phyloP scores from a whole-genome alignment of 1,284 basidiomycete genomes.

The Uromyces viciae-fabae region DNA sequence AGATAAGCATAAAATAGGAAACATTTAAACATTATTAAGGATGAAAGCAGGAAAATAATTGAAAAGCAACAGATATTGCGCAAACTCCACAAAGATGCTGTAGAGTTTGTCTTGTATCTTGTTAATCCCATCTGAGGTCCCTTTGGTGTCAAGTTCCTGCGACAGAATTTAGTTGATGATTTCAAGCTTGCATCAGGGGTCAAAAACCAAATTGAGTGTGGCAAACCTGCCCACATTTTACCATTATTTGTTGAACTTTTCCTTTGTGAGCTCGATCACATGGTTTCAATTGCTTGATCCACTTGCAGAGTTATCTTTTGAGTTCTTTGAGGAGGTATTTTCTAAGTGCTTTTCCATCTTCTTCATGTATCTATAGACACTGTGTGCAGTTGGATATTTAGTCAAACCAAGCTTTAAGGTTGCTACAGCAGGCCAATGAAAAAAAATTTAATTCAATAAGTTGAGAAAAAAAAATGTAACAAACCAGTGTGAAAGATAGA shows the following conservation, averaged over 20 bases:
- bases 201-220: background rate
- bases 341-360: background rate
- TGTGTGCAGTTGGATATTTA: background rate
- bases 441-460: background rate
- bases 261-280: background rate
- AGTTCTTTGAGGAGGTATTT: background rate
- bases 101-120: background rate
- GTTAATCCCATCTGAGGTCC: background rate
- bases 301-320: background rate
- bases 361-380: background rate
- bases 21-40: too few species aligned
- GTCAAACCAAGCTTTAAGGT: background rate
- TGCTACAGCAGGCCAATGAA: background rate
- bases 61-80: too few species aligned
- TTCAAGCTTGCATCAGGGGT: background rate
- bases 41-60: too few species aligned
- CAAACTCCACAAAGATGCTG: background rate
- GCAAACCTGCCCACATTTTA: background rate
- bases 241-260: background rate
- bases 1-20: too few species aligned
- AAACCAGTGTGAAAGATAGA: background rate
- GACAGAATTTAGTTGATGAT: background rate
- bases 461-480: too few species aligned
- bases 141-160: background rate
- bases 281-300: background rate